Evolutionary conservation across 2,329 filamentous ascomycete species (phyloP), one percentile per base, ranked within the genome.

Genomic region (Trichophyton simii): DNA sequence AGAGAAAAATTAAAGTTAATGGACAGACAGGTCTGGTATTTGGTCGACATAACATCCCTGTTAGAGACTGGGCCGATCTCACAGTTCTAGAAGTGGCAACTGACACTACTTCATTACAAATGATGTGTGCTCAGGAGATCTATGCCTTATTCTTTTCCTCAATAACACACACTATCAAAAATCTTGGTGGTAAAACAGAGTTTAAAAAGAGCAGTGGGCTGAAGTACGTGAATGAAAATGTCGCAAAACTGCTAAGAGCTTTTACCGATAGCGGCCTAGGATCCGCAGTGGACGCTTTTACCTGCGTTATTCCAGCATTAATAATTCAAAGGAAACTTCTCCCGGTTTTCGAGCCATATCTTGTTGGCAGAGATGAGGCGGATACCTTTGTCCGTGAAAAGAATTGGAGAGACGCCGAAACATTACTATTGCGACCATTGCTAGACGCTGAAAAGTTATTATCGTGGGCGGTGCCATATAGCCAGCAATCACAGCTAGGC

Each of bases 71-170:
- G 11, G n/a, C 22, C 28, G 3, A 31, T 9, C 15, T 13, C 28
- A 9, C 50, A 15, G 62, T 70, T 1, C 63, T 63, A 41, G 64
- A 68, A 3, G 63, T 72, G 0, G 61, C 72, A 1, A 63, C 64
- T 0, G 59, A 71, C 6, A 66, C 63, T 65, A 0, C 70, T 68
- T 57, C 36, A 2, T 6, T 72, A 0, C 66, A 69, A 25, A 60
- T 15, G 0, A 71, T 73, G 70, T 66, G 59, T 3, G 72, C 72
- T 0, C 72, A 73, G 22, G 71, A 74, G 34, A 65, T 74, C 6
- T 74, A 68, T n/a, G 38, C 62, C 9, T 55, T 62, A 18, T 63
- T 62, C 18, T 62, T 63, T 34, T n/a, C 57, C 8, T 62, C 62
- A 6, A 60, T 63, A 6, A 65, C 71, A 0, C 64, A 67, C 5